A percentile compares a stretch with the other conserved stretches of the same genome.
Evolutionary conservation across 176 grass and related monocot genomes (phyloP).

Genomic region (barley (Hordeum vulgare)): MorexV3_pseudomolecules_assembly NC_058519.1:110325081-110325580

Average conservation of each 20-base stretch:
- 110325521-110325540: conserved; percentile 65
- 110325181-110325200: conserved; percentile 67
- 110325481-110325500: conserved; percentile 12
- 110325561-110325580: conserved; percentile 46
- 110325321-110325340: background rate
- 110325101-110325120: conserved; percentile 78
- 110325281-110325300: background rate
- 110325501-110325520: conserved; percentile 15
- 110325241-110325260: conserved; percentile 57
- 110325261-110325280: conserved; percentile 74
- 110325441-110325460: conserved; percentile 29
- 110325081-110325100: conserved; percentile 65
- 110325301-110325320: background rate
- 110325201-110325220: conserved; percentile 69
- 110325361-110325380: background rate
- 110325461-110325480: conserved; percentile 15
- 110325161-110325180: conserved; percentile 77
- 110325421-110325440: conserved; percentile 64
- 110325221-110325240: conserved; percentile 67
- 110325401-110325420: conserved; percentile 19
- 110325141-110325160: conserved; percentile 67
- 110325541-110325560: conserved; percentile 55
- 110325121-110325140: conserved; percentile 49
- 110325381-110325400: background rate
- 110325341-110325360: background rate